Evolutionary conservation across 1,139 yeast species (phyloP), one percentile per base, ranked within the genome.

Genomic region (Kodamaea anthophila): DNA sequence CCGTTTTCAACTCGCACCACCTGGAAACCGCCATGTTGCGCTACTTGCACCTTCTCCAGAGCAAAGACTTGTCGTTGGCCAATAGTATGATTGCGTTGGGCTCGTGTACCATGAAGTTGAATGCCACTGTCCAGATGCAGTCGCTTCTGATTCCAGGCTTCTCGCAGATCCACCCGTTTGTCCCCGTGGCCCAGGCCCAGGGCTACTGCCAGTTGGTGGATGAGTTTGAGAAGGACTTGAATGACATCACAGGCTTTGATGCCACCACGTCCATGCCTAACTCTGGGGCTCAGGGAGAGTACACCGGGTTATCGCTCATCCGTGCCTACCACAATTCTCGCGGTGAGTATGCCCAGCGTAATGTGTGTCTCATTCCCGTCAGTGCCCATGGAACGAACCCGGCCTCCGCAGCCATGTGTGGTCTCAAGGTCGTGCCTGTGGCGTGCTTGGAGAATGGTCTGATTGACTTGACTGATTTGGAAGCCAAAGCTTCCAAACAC

Each of bases 301-400:
- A 83, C 60, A 77, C 97, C 15, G 98, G 98, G 21, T 70, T 91
- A 41, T 75, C 94, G 35, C 86, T 87, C 33, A 91, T 91, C 46
- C 74, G 79, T 47, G 75, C 83, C 30, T 91, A 85, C 55, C 76
- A 83, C 46, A 75, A 75, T 39, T 65, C 83, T 19, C 70, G 65
- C 33, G 95, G 94, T 26, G 81, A 88, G 49, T 46, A 58, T 38
- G 62, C 69, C 19, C 58, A 75, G 40, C 75, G 98, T 54, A 79
- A 88, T 54, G 72, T 91, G 34, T 91, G 96, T 58, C 71, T 91
- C 52, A 91, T 91, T 44, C 98, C 98, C 9, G 95, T 88, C 7
- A 79, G 93, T 49, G 98, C 98, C 2, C 98, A 91, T 51, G 98
- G 98, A 37, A 91, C 98, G 20, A 91, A 91, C 53, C 98, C 98